phyloP scores from a whole-genome alignment of 331 rosid species.

The Stylosanthes scabra region DNA sequence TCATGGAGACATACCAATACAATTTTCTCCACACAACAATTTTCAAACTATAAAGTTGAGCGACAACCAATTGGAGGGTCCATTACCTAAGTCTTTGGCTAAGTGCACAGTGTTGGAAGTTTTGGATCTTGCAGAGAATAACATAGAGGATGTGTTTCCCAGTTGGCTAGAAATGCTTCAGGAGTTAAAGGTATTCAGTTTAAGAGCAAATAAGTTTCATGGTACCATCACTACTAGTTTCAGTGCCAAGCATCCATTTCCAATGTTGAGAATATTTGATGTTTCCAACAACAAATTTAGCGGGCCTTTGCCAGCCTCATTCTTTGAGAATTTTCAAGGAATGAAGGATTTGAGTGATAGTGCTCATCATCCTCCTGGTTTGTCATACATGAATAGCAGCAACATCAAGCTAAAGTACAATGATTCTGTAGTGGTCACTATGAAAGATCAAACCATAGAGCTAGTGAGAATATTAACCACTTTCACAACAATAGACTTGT shows the following conservation, averaged over 20 bases:
- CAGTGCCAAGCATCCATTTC: background rate
- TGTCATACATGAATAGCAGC: too few relatives aligned
- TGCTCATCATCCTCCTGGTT: too few relatives aligned
- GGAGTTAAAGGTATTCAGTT: constrained; percentile 26
- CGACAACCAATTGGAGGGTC: constrained; percentile 22
- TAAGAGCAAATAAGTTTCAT: constrained; percentile 31
- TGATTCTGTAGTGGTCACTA: background rate
- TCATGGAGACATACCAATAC: background rate
- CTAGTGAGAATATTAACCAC: background rate
- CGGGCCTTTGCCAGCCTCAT: constrained; percentile 28
- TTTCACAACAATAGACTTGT: constrained; percentile 35
- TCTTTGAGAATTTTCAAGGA: constrained; percentile 35
- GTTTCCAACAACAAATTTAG: constrained; percentile 24
- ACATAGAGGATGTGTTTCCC: constrained; percentile 30
- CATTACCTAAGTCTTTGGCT: constrained; percentile 25
- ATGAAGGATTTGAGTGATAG: constrained; percentile 5
- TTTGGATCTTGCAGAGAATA: constrained; percentile 36
- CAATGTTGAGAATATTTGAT: constrained; percentile 26
- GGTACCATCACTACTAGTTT: constrained; percentile 23
- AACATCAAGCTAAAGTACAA: too few relatives aligned
- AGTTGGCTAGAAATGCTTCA: constrained; percentile 32
- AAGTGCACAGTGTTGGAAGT: background rate
- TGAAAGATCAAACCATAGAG: background rate
- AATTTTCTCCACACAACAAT: background rate
- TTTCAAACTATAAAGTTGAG: constrained; percentile 16